Percentiles rank a stretch among this genome's conserved stretches.
These are phyloP conservation scores for Wickerhamomyces chambardii DNA, from an alignment of 805 yeast genomes.

Conservation along the genomic window DNA sequence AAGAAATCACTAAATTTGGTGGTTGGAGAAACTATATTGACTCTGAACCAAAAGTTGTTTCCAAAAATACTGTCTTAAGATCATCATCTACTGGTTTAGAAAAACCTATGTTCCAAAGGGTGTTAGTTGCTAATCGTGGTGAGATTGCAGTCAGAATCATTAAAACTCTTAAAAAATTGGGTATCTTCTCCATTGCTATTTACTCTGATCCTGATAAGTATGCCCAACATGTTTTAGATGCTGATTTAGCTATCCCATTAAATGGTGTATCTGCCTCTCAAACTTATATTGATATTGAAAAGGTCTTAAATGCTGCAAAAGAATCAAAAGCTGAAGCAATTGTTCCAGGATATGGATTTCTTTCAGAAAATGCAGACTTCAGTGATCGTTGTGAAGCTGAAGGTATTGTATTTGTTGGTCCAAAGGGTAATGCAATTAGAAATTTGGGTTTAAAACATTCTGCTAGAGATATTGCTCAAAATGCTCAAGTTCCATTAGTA, in stretches of 20 bases:
- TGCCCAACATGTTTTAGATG: slow-evolving; percentile 75
- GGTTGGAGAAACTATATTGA: slow-evolving; percentile 73
- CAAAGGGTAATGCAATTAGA: slow-evolving; percentile 88
- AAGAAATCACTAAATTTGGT: slow-evolving; percentile 78
- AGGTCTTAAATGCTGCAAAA: slow-evolving; percentile 81
- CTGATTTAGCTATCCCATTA: slow-evolving; percentile 76
- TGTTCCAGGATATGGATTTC: slow-evolving; percentile 95
- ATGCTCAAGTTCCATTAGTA: slow-evolving; percentile 91
- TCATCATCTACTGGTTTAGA: slow-evolving; percentile 26
- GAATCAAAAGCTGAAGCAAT: slow-evolving; percentile 86
- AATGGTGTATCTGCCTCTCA: slow-evolving; percentile 84
- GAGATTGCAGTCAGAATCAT: slow-evolving; percentile 96
- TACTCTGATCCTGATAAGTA: slow-evolving; percentile 88
- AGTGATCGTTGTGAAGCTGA: slow-evolving; percentile 79
- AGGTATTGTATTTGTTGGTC: slow-evolving; percentile 93
- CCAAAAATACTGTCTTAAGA: slow-evolving; percentile 18
- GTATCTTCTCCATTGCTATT: slow-evolving; percentile 75
- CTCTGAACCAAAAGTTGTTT: slow-evolving; percentile 6
- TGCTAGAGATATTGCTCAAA: slow-evolving; percentile 87
- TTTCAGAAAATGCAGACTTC: slow-evolving; percentile 94
- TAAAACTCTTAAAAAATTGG: slow-evolving; percentile 73
- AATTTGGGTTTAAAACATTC: slow-evolving; percentile 92
- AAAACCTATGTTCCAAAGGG: slow-evolving; percentile 64
- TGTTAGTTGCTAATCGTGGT: slow-evolving; percentile 95
- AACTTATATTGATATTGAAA: slow-evolving; percentile 80